Evolutionary conservation across 352 stramenopile genomes (phyloP), one percentile per base, ranked within the genome.

Genomic region (Phytophthora macrochlamydospora): DNA sequence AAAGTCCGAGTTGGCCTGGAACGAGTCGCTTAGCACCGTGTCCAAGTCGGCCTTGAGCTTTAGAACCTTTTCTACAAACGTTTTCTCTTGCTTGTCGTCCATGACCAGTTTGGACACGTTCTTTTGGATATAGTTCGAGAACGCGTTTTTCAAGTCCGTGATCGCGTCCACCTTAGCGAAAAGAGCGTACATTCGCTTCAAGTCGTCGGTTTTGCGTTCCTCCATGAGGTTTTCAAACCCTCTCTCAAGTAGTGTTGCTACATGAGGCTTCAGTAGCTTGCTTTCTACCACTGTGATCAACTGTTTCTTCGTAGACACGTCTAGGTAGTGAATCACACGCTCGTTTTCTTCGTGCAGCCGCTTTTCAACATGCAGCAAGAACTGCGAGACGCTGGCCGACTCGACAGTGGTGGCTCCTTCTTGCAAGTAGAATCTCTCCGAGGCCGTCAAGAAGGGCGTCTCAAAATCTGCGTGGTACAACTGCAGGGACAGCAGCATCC

Each of bases 151-250:
- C 6, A 93, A 51, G 33, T 92, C 79, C 12, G 69, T 75, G 11
- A 95, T 76, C 1, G 83, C 81, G 48, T 97, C 75, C 12, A 97
- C 89, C 9, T 81, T 78, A 1, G 65, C 74, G 30, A 90, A 95
- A 12, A 98, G 68, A 31, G 68, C 45, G 63, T 96, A 98, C 85
- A 98, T 94, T 40, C 90, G 77, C 60, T 88, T 88, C 5, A 98
- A 60, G 51, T 98, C 93, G 11, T 94, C 90, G 9, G 95, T 72
- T 24, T 86, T 76, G 6, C 79, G 65, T 56, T 79, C 86, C 33
- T 94, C 85, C 84, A 98, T 91, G n/a, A 98, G 70, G 9, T 67
- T 76, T 18, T 92, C 83, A 65, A 98, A 96, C 11, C 93, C 93
- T 18, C 85, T 78, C 50, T 97, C 92, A 1, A 98, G 50, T 18